A percentile compares a stretch with the other conserved stretches of the same genome.
Conservation (phyloP, 2,329 filamentous ascomycete species). For the Lasiodiplodia sp. region DNA sequence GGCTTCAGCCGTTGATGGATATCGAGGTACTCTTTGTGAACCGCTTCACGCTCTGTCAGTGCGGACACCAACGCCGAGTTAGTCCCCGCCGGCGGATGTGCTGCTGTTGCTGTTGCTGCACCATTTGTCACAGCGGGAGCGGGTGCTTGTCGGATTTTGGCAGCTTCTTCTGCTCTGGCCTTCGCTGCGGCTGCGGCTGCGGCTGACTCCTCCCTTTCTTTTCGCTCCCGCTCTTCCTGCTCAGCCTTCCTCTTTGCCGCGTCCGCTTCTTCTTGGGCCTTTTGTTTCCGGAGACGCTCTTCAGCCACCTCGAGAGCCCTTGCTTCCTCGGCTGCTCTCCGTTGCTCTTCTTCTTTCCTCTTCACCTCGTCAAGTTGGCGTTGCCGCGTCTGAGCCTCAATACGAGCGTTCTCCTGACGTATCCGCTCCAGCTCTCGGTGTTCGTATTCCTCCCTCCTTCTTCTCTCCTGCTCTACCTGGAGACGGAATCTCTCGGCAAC, state of each 20-base stretch:
- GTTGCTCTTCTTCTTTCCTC: conserved; percentile 43
- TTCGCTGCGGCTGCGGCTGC: conserved; percentile 34
- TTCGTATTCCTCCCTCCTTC: conserved; percentile 45
- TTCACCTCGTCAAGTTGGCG: conserved; percentile 43
- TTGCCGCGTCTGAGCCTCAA: conserved; percentile 46
- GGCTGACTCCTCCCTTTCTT: conserved; percentile 33
- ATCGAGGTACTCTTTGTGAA: conserved; percentile 45
- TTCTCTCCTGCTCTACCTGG: conserved; percentile 48
- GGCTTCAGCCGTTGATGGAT: conserved; percentile 47
- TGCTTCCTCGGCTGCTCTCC: conserved; percentile 35
- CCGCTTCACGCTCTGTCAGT: conserved; percentile 34
- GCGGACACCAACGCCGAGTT: conserved; percentile 17
- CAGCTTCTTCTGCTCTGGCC: conserved; percentile 38
- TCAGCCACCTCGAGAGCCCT: conserved; percentile 41
- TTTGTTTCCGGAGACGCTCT: conserved; percentile 41
- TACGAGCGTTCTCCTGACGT: conserved; percentile 53
- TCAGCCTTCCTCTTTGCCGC: conserved; percentile 32
- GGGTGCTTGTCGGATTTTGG: conserved; percentile 31
- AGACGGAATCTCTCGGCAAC: conserved; percentile 58
- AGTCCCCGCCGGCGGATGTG: not conserved
- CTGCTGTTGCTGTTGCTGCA: not conserved
- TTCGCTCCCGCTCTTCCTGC: conserved; percentile 35
- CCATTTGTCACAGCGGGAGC: conserved; percentile 11
- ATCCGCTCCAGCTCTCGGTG: conserved; percentile 49
- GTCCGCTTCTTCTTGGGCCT: conserved; percentile 37